Conservation (phyloP, 2,329 filamentous ascomycete genomes). For the Trichophyton verrucosum region DNA sequence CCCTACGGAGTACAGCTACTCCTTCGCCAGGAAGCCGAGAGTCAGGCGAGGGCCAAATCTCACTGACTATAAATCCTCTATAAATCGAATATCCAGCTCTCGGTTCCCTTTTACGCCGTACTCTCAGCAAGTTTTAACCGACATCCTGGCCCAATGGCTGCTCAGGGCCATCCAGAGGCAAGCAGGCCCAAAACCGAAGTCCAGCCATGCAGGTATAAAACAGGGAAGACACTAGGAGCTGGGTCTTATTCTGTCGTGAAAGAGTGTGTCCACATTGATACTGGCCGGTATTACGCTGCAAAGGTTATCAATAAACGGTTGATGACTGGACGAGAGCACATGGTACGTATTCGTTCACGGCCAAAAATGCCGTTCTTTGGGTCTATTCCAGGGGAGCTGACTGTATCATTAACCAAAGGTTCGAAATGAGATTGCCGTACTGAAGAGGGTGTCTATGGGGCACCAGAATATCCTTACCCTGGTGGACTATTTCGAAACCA, state of each 20-base stretch:
- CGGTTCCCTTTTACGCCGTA: neutral
- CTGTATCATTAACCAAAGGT: slow-evolving; percentile 43
- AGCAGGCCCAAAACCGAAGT: slow-evolving; percentile 45
- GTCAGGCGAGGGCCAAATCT: neutral
- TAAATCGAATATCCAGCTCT: neutral
- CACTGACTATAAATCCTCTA: neutral
- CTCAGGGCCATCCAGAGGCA: slow-evolving; percentile 4
- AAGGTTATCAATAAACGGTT: slow-evolving; percentile 99
- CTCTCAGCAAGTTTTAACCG: neutral
- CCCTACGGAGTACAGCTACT: neutral
- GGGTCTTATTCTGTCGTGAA: slow-evolving; percentile 98
- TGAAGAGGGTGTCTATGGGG: slow-evolving; percentile 97
- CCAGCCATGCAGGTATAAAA: slow-evolving; percentile 96
- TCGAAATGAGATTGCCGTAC: slow-evolving; percentile 92
- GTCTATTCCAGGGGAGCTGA: neutral
- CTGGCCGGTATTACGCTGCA: slow-evolving; percentile 91
- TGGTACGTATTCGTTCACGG: slow-evolving; percentile 46
- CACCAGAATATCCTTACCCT: slow-evolving; percentile 96
- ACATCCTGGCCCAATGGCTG: slow-evolving; percentile 6
- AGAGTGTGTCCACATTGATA: slow-evolving; percentile 97
- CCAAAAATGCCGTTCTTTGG: neutral
- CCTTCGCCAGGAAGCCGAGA: no score
- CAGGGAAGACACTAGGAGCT: slow-evolving; percentile 90
- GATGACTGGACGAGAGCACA: slow-evolving; percentile 95
- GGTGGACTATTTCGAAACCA: slow-evolving; percentile 98